Conservation (phyloP, 1,139 yeast genomes). For the Geotrichum candidum region DNA sequence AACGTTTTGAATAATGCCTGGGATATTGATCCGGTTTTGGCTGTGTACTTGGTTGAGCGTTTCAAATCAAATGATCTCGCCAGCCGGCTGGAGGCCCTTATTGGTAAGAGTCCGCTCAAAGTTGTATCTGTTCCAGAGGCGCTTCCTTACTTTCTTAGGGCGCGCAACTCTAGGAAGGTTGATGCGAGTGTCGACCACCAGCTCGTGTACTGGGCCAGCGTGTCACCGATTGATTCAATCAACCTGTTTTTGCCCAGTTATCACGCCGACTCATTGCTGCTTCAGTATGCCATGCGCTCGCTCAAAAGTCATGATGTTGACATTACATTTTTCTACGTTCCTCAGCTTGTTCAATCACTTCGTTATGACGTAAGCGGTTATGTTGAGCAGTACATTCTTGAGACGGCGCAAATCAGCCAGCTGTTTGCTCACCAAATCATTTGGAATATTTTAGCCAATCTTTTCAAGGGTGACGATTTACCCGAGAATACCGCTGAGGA, state of each 20-base stretch:
- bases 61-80: conserved; percentile 38
- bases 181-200: conserved; percentile 25
- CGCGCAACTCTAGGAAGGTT: conserved; percentile 11
- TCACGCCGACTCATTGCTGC: conserved; percentile 57
- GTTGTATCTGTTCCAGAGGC: conserved; percentile 62
- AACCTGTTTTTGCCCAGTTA: conserved; percentile 76
- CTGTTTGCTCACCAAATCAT: conserved; percentile 95
- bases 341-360: conserved; percentile 91
- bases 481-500: conserved; percentile 60
- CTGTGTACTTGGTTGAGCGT: conserved; percentile 63
- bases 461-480: conserved; percentile 77
- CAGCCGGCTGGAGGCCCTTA: conserved; percentile 43
- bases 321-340: conserved; percentile 90
- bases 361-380: conserved; percentile 80
- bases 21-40: conserved; percentile 62
- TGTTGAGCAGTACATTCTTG: conserved; percentile 81
- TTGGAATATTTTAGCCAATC: conserved; percentile 96
- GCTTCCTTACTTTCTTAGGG: conserved; percentile 40
- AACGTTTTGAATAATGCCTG: conserved; percentile 49
- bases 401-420: conserved; percentile 86
- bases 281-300: conserved; percentile 89
- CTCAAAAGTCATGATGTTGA: conserved; percentile 84
- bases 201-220: conserved; percentile 67
- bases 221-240: conserved; percentile 80
- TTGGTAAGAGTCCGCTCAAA: conserved; percentile 52